Evolutionary conservation across 148 eudicot genomes (phyloP).

Genomic region (Arctostaphylos glauca): DNA sequence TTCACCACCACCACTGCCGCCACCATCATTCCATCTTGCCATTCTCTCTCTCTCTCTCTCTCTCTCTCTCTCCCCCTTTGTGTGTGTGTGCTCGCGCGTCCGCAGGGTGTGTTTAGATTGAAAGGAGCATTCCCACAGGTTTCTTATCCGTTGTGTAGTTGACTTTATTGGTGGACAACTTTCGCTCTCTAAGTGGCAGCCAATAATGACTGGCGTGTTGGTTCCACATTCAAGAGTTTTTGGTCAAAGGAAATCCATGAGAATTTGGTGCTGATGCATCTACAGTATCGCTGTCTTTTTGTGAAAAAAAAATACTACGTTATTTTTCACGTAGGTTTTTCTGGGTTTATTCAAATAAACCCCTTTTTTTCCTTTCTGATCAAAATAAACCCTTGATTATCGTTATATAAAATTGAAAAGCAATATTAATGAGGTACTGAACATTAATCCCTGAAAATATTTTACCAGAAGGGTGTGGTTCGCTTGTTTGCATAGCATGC

Average conservation of each 20-base stretch:
- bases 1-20: conserved; percentile 11
- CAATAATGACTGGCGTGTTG: background rate
- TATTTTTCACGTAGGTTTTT: background rate
- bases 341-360: no score
- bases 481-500: no score
- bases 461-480: no score
- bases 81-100: no score
- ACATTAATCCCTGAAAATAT: no score
- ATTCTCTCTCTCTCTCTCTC: conserved; percentile 18
- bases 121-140: background rate
- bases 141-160: conserved; percentile 3
- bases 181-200: background rate
- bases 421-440: no score
- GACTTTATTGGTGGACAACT: background rate
- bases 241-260: background rate
- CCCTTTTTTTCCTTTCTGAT: no score
- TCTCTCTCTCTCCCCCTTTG: background rate
- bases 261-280: background rate
- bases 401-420: no score
- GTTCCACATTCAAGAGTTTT: background rate
- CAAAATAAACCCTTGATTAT: no score
- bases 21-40: conserved; percentile 15
- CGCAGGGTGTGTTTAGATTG: background rate
- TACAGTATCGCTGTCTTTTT: background rate
- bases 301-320: background rate